These are phyloP conservation scores for Fusarium sp. DNA, from an alignment of 2,329 filamentous ascomycete species.

Conservation along the genomic window DNA sequence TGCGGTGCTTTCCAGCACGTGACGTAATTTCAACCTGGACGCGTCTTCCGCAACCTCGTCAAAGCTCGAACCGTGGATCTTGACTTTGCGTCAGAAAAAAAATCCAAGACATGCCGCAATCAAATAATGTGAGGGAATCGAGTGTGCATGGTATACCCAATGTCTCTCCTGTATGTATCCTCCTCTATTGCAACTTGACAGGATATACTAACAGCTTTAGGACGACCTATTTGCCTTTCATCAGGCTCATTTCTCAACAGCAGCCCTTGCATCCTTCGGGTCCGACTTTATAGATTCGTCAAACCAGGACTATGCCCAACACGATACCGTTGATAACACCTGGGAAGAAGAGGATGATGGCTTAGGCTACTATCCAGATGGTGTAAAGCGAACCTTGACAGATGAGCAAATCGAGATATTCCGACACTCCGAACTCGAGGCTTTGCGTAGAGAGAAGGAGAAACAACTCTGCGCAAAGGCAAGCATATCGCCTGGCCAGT, in stretches of 20 bases:
- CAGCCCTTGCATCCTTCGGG: conserved; percentile 63
- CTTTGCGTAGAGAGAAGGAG: conserved; percentile 71
- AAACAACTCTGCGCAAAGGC: conserved; percentile 46
- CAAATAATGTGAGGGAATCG: conserved; percentile 30
- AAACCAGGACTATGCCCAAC: conserved; percentile 42
- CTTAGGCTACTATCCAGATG: conserved; percentile 89
- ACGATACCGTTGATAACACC: conserved; percentile 53
- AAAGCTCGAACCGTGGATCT: conserved; percentile 19
- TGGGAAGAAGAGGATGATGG: conserved; percentile 74
- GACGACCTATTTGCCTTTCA: conserved; percentile 73
- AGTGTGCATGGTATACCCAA: conserved; percentile 40
- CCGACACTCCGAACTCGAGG: conserved; percentile 87
- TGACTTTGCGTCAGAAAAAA: conserved; percentile 17
- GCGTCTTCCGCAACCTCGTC: conserved; percentile 37
- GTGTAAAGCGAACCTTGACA: conserved; percentile 89
- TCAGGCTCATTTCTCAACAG: conserved; percentile 70
- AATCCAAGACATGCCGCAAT: conserved; percentile 42
- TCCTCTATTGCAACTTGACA: neutral
- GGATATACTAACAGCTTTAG: conserved; percentile 58
- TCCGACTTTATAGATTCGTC: conserved; percentile 61
- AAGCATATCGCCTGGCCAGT: conserved; percentile 33
- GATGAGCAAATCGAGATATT: conserved; percentile 94
- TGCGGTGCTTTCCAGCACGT: conserved; percentile 39
- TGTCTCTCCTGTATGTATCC: conserved; percentile 49
- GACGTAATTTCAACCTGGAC: conserved; percentile 35